phyloP scores from a whole-genome alignment of 805 yeast species.

The Lipomyces yamanashiensis region DNA sequence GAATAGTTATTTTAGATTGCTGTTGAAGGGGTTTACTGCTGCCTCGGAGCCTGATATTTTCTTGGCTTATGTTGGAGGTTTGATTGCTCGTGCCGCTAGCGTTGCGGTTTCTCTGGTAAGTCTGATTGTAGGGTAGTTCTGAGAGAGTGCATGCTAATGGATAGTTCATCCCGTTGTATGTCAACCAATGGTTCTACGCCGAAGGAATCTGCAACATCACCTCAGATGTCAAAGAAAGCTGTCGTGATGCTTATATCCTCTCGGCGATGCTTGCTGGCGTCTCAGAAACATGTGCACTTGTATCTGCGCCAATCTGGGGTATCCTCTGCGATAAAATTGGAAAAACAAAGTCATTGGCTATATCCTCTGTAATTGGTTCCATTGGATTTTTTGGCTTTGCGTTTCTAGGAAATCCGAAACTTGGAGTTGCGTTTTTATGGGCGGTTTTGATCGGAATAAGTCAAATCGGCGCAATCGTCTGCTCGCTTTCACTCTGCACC shows the following conservation, averaged over 20 bases:
- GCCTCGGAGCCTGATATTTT: conserved; percentile 54
- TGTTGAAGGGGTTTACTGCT: conserved; percentile 54
- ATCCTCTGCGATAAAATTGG: conserved; percentile 55
- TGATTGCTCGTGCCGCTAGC: conserved; percentile 66
- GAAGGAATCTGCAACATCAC: conserved; percentile 53
- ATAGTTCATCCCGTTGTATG: conserved; percentile 69
- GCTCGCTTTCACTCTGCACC: conserved; percentile 66
- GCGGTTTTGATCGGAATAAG: conserved; percentile 59
- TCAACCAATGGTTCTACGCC: conserved; percentile 59
- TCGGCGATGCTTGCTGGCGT: conserved; percentile 74
- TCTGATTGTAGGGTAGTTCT: not conserved
- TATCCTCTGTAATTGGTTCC: conserved; percentile 52
- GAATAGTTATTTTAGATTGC: conserved; percentile 48
- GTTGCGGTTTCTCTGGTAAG: conserved; percentile 45
- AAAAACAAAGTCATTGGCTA: conserved; percentile 46
- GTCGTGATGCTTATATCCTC: conserved; percentile 66
- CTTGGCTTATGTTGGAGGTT: conserved; percentile 63
- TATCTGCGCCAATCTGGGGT: conserved; percentile 70
- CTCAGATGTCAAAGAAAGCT: conserved; percentile 46
- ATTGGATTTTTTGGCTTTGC: conserved; percentile 51
- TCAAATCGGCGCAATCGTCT: conserved; percentile 64
- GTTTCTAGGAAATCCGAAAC: conserved; percentile 46
- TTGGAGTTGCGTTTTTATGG: conserved; percentile 46
- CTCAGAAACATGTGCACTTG: conserved; percentile 60
- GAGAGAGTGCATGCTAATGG: conserved; percentile 42